Conservation (phyloP, 371 early-diverging fungal species). For the Mortierella sp. region DNA sequence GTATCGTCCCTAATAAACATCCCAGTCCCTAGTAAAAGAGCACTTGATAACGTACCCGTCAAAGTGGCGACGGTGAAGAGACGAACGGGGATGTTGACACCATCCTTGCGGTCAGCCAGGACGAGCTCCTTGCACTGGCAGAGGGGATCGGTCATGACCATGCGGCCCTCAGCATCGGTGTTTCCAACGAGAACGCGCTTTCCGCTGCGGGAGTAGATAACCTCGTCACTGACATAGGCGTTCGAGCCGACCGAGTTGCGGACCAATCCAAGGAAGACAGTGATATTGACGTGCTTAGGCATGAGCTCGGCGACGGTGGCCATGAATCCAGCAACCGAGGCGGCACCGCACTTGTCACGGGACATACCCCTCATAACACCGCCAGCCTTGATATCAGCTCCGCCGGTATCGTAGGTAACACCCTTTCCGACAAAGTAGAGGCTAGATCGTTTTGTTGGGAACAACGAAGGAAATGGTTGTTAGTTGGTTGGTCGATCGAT, state of each 20-base stretch:
- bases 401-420: conserved; percentile 93
- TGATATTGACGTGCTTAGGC: conserved; percentile 79
- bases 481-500: not conserved
- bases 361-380: conserved; percentile 94
- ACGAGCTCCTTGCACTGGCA: conserved; percentile 83
- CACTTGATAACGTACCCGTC: conserved; percentile 61
- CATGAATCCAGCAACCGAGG: conserved; percentile 88
- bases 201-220: conserved; percentile 84
- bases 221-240: conserved; percentile 86
- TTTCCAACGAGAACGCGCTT: conserved; percentile 87
- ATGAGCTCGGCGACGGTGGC: conserved; percentile 75
- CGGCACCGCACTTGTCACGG: conserved; percentile 92
- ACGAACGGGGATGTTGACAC: conserved; percentile 64
- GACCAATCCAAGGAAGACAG: conserved; percentile 81
- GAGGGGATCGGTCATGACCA: conserved; percentile 91
- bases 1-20: not conserved
- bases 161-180: conserved; percentile 94
- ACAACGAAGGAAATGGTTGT: not conserved
- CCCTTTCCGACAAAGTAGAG: conserved; percentile 93
- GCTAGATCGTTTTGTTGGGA: conserved; percentile 52
- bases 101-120: conserved; percentile 65
- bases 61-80: conserved; percentile 91
- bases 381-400: conserved; percentile 88
- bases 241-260: conserved; percentile 89
- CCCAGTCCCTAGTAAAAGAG: no score